Conservation (phyloP, 495 filamentous ascomycete genomes). For the Penicillium steckii region DNA sequence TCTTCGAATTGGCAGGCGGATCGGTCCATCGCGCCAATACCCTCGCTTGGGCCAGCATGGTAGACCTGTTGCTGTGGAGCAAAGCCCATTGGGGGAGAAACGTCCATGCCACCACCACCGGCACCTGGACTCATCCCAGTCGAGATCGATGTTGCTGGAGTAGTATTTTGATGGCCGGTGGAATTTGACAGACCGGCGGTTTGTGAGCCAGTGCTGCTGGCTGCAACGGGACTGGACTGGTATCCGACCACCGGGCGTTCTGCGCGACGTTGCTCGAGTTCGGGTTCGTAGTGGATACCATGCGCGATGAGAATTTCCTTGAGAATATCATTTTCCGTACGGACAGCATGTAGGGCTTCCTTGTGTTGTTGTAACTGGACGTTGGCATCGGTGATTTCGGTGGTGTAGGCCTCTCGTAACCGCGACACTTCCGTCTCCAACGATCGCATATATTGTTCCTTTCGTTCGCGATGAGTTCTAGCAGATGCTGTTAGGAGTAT, state of each 20-base stretch:
- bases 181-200: slow-evolving; percentile 24
- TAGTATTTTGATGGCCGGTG: slow-evolving; percentile 29
- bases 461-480: slow-evolving; percentile 93
- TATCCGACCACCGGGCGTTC: slow-evolving; percentile 26
- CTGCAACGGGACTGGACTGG: slow-evolving; percentile 32
- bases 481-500: neutral
- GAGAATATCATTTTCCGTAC: slow-evolving; percentile 70
- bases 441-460: slow-evolving; percentile 92
- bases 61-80: slow-evolving; percentile 35
- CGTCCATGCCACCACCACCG: slow-evolving; percentile 19
- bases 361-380: slow-evolving; percentile 40
- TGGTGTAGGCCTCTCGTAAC: slow-evolving; percentile 49
- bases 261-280: slow-evolving; percentile 38
- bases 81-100: slow-evolving; percentile 32
- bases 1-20: slow-evolving; percentile 25
- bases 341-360: slow-evolving; percentile 37
- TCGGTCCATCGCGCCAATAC: slow-evolving; percentile 29
- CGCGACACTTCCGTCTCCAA: slow-evolving; percentile 87
- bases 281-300: slow-evolving; percentile 59
- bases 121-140: slow-evolving; percentile 34
- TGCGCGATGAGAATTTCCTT: slow-evolving; percentile 71
- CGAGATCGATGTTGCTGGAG: slow-evolving; percentile 39
- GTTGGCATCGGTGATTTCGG: slow-evolving; percentile 40
- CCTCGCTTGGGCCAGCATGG: slow-evolving; percentile 25
- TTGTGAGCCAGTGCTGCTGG: slow-evolving; percentile 39